Percentiles rank a stretch among this genome's conserved stretches.
phyloP scores from a whole-genome alignment of 2,329 filamentous ascomycete species.

The Colletotrichum sublineola region DNA sequence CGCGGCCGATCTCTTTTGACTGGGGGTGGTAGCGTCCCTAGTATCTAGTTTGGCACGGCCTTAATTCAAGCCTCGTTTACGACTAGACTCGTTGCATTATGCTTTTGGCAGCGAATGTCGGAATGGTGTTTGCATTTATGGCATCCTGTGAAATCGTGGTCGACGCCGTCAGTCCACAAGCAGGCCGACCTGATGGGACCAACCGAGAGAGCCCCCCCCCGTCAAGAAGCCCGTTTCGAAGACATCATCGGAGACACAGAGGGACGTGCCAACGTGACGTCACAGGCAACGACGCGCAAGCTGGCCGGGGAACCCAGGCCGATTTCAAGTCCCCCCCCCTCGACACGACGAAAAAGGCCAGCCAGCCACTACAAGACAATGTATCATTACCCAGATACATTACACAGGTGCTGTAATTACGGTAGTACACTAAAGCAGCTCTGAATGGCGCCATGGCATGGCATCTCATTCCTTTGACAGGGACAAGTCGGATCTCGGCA shows the following conservation, averaged over 20 bases:
- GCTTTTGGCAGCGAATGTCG: neutral
- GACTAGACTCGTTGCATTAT: neutral
- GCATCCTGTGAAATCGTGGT: neutral
- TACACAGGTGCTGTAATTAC: neutral
- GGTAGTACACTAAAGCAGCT: neutral
- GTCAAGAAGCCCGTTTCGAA: neutral
- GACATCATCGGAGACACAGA: neutral
- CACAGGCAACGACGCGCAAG: neutral
- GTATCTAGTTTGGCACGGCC: neutral
- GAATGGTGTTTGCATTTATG: too few species aligned
- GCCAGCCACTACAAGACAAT: neutral
- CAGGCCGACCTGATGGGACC: neutral
- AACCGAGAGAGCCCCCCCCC: neutral
- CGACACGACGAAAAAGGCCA: neutral
- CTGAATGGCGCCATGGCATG: conserved; percentile 24
- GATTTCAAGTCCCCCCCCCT: neutral
- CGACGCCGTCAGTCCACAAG: neutral
- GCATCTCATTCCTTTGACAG: conserved; percentile 1
- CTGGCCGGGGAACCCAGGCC: neutral
- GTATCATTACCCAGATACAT: too few species aligned
- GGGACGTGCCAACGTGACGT: conserved; percentile 14
- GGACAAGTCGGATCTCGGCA: conserved; percentile 37
- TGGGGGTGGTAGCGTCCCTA: neutral
- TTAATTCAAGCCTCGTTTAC: neutral
- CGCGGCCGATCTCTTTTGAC: neutral